These are phyloP conservation scores for Lachnellula arida DNA, from an alignment of 2,329 filamentous ascomycete species.

Conservation along the genomic window DNA sequence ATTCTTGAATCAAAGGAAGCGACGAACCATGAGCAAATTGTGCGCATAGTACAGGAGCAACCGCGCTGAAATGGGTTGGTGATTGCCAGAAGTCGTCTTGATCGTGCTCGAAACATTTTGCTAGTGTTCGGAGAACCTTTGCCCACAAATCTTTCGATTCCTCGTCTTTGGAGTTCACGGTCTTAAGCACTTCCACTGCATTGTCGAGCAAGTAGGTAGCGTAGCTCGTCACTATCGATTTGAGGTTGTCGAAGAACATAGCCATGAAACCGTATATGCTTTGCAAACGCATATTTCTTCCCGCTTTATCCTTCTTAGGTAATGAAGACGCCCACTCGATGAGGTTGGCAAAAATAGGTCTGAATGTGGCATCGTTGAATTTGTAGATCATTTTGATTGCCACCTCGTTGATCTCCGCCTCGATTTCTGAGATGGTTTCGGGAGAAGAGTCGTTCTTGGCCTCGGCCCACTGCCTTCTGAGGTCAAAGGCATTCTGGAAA, in stretches of 20 bases:
- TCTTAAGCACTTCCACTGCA: slow-evolving; percentile 58
- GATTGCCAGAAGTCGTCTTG: slow-evolving; percentile 96
- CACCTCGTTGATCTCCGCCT: slow-evolving; percentile 62
- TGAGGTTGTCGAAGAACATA: slow-evolving; percentile 77
- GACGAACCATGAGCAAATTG: slow-evolving; percentile 54
- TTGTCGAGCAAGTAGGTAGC: slow-evolving; percentile 78
- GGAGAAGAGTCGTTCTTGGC: slow-evolving; percentile 38
- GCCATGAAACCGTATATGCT: slow-evolving; percentile 78
- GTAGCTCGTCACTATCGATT: slow-evolving; percentile 92
- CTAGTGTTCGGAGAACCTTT: slow-evolving; percentile 65
- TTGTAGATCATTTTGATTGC: slow-evolving; percentile 92
- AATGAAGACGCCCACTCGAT: slow-evolving; percentile 72
- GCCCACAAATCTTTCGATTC: slow-evolving; percentile 59
- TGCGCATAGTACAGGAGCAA: slow-evolving; percentile 63
- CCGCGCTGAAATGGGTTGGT: slow-evolving; percentile 74
- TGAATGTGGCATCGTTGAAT: slow-evolving; percentile 89
- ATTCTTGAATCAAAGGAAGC: slow-evolving; percentile 43
- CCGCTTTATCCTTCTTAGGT: slow-evolving; percentile 55
- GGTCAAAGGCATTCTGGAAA: slow-evolving; percentile 56
- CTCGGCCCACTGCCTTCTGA: slow-evolving; percentile 54
- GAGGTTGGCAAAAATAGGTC: slow-evolving; percentile 83
- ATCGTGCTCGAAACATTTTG: slow-evolving; percentile 78
- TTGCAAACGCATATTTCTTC: slow-evolving; percentile 59
- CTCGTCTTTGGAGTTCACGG: slow-evolving; percentile 40
- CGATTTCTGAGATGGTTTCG: slow-evolving; percentile 53